phyloP scores from a whole-genome alignment of 352 stramenopile species.

The Nothophytophthora sp. region DNA sequence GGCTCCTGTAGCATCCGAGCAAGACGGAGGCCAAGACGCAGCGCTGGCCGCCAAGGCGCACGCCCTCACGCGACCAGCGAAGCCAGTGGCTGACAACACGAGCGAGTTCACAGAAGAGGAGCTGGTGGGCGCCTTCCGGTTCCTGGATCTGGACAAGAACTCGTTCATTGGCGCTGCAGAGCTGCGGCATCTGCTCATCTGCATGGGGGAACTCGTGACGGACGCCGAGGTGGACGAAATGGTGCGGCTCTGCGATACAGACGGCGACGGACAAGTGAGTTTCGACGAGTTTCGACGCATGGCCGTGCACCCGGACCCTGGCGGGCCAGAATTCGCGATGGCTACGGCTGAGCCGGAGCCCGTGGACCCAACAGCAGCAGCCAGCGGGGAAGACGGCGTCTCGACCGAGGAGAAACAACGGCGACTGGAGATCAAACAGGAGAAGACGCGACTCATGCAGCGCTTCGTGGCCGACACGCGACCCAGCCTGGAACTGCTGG shows the following conservation, averaged over 20 bases:
- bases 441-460: conserved; percentile 73
- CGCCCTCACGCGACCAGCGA: conserved; percentile 13
- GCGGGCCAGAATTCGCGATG: conserved; percentile 71
- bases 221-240: conserved; percentile 95
- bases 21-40: conserved; percentile 19
- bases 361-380: conserved; percentile 8
- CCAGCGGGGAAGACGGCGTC: conserved; percentile 13
- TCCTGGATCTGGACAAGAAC: conserved; percentile 95
- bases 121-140: conserved; percentile 90
- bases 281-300: conserved; percentile 92
- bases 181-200: conserved; percentile 93
- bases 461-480: conserved; percentile 70
- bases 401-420: conserved; percentile 53
- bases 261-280: conserved; percentile 93
- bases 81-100: conserved; percentile 35
- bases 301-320: conserved; percentile 90
- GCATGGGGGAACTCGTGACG: conserved; percentile 96
- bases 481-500: conserved; percentile 65
- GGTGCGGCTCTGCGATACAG: conserved; percentile 91
- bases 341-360: conserved; percentile 29
- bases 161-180: conserved; percentile 92
- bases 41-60: conserved; percentile 22
- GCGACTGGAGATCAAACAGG: conserved; percentile 62
- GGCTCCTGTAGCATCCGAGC: conserved; percentile 6
- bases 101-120: conserved; percentile 93